Conservation (phyloP, 148 eudicot species). For the Fallopia convolvulus region DNA sequence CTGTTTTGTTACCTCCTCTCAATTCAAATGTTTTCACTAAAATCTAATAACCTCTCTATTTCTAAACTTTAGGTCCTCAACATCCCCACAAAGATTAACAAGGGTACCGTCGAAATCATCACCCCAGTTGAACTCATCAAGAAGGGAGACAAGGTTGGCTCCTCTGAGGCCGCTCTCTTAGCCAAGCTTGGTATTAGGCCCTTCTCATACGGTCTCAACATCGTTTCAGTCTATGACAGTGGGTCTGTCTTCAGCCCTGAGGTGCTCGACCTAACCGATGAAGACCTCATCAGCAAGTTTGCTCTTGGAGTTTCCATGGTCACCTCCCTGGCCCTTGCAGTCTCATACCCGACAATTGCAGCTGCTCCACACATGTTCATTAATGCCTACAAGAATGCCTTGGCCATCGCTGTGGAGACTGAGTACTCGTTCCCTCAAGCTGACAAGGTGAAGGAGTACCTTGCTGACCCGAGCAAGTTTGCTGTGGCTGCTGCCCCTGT, state of each 20-base stretch:
- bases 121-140: slow-evolving; percentile 51
- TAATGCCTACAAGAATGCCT: slow-evolving; percentile 49
- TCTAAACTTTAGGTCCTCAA: slow-evolving; percentile 26
- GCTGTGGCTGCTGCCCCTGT: slow-evolving; percentile 28
- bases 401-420: slow-evolving; percentile 40
- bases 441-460: slow-evolving; percentile 44
- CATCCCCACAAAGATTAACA: slow-evolving; percentile 66
- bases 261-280: slow-evolving; percentile 45
- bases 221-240: slow-evolving; percentile 36
- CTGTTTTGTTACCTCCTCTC: not conserved
- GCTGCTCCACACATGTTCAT: slow-evolving; percentile 49
- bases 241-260: slow-evolving; percentile 53
- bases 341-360: slow-evolving; percentile 36
- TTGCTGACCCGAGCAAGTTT: slow-evolving; percentile 50
- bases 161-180: slow-evolving; percentile 50
- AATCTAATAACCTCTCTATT: not conserved
- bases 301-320: slow-evolving; percentile 27
- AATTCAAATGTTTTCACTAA: too few relatives aligned
- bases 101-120: slow-evolving; percentile 56
- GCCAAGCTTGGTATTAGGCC: slow-evolving; percentile 45
- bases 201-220: slow-evolving; percentile 46
- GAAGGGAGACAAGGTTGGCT: slow-evolving; percentile 62
- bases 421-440: slow-evolving; percentile 48
- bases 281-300: slow-evolving; percentile 42
- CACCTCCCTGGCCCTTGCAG: slow-evolving; percentile 27